phyloP scores from a whole-genome alignment of 75 land plant genomes.

The Larix kaempferi region DNA sequence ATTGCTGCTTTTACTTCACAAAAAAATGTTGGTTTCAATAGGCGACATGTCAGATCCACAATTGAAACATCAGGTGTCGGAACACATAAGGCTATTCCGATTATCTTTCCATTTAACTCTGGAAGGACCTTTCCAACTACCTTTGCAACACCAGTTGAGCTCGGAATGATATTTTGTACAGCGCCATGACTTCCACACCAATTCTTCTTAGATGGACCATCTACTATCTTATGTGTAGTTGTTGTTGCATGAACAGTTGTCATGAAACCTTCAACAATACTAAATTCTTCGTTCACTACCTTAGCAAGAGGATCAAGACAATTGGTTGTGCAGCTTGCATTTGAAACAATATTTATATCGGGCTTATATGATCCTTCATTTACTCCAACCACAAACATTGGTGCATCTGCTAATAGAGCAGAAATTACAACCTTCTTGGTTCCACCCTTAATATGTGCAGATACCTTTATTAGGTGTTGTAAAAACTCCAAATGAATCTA shows the following conservation, averaged over 20 bases:
- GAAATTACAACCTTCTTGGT: conserved; percentile 64
- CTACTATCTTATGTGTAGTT: conserved; percentile 68
- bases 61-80: no score
- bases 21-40: conserved; percentile 73
- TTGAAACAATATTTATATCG: conserved; percentile 81
- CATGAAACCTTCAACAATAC: conserved; percentile 87
- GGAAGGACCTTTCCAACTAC: conserved; percentile 9
- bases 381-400: conserved; percentile 95
- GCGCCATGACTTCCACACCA: conserved; percentile 94
- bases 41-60: conserved; percentile 20
- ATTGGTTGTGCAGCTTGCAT: conserved; percentile 96
- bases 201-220: conserved; percentile 92
- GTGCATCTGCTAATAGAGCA: conserved; percentile 84
- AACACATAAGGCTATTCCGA: no score
- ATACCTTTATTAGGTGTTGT: background rate
- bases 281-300: conserved; percentile 69
- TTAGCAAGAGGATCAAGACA: conserved; percentile 95
- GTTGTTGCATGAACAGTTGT: conserved; percentile 88
- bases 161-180: conserved; percentile 80
- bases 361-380: conserved; percentile 75
- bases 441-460: conserved; percentile 45
- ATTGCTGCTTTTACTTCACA: conserved; percentile 83
- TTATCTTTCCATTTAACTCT: no score
- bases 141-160: conserved; percentile 93
- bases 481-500: conserved; percentile 75